phyloP scores from a whole-genome alignment of 768 basidiomycete genomes.

The Mycena venus region DNA sequence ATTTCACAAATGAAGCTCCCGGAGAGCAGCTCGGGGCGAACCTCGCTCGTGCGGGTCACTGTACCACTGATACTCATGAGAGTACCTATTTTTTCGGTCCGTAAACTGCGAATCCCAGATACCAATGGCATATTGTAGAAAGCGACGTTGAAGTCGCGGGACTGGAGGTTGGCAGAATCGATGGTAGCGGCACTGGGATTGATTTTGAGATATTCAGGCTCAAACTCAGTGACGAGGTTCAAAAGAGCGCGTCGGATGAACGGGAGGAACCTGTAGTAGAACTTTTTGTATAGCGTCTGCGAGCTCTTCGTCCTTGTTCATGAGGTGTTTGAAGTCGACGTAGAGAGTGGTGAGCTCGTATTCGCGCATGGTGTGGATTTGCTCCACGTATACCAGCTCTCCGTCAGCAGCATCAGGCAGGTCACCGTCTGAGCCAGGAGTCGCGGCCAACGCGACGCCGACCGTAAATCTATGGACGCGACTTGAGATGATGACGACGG shows the following conservation, averaged over 20 bases:
- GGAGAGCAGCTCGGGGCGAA: constrained; percentile 92
- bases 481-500: constrained; percentile 16
- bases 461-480: constrained; percentile 80
- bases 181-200: constrained; percentile 91
- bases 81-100: constrained; percentile 94
- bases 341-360: constrained; percentile 96
- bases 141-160: constrained; percentile 94
- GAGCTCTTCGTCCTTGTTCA: constrained; percentile 92
- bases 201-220: constrained; percentile 95
- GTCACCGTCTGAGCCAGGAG: constrained; percentile 82
- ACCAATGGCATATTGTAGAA: constrained; percentile 96
- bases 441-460: constrained; percentile 81
- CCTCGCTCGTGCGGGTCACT: constrained; percentile 97
- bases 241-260: constrained; percentile 93
- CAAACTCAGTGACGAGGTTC: constrained; percentile 89
- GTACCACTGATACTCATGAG: constrained; percentile 97
- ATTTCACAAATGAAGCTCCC: constrained; percentile 95
- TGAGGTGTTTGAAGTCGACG: constrained; percentile 93
- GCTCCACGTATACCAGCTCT: constrained; percentile 88
- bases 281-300: constrained; percentile 93
- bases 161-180: constrained; percentile 89
- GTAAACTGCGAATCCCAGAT: constrained; percentile 93
- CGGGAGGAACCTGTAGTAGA: constrained; percentile 97
- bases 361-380: constrained; percentile 95
- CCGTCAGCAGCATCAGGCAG: constrained; percentile 67